Conservation (phyloP, 1,284 basidiomycete species). For the Tausonia pullulans region DNA sequence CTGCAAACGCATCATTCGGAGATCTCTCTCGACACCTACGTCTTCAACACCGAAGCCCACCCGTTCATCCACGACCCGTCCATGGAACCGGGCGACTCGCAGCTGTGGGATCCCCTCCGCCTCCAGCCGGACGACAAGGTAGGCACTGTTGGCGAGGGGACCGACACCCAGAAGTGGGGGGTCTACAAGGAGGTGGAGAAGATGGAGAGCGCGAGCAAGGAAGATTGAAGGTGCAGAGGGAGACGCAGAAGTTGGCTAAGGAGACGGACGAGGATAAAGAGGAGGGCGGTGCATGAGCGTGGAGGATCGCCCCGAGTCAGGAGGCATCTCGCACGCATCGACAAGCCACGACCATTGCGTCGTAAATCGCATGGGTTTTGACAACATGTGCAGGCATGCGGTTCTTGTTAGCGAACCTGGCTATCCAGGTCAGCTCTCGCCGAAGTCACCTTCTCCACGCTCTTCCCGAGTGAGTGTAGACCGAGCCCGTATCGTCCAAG, state of each 20-base stretch:
- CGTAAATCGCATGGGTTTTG: too few relatives aligned
- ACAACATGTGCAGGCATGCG: too few relatives aligned
- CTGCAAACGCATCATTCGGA: constrained; percentile 38
- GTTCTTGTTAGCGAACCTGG: too few relatives aligned
- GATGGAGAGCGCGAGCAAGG: not conserved
- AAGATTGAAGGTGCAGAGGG: not conserved
- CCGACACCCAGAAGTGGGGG: constrained; percentile 30
- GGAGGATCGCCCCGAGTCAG: too few relatives aligned
- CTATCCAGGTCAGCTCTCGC: too few relatives aligned
- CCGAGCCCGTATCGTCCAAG: too few relatives aligned
- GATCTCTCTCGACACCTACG: constrained; percentile 46
- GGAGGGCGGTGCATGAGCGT: too few relatives aligned
- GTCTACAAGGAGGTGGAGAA: not conserved
- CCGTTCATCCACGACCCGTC: constrained; percentile 28
- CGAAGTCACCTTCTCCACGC: too few relatives aligned
- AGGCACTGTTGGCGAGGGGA: constrained; percentile 30
- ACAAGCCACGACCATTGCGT: too few relatives aligned
- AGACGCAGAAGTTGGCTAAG: not conserved
- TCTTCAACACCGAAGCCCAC: constrained; percentile 41
- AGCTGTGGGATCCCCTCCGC: constrained; percentile 23
- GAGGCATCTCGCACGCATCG: too few relatives aligned
- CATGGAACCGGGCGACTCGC: constrained; percentile 25
- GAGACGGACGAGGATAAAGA: too few relatives aligned
- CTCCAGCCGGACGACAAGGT: constrained; percentile 20
- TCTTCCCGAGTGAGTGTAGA: too few relatives aligned